Evolutionary conservation across 148 eudicot species (phyloP).

Genomic region (Heliosperma pusillum): DNA sequence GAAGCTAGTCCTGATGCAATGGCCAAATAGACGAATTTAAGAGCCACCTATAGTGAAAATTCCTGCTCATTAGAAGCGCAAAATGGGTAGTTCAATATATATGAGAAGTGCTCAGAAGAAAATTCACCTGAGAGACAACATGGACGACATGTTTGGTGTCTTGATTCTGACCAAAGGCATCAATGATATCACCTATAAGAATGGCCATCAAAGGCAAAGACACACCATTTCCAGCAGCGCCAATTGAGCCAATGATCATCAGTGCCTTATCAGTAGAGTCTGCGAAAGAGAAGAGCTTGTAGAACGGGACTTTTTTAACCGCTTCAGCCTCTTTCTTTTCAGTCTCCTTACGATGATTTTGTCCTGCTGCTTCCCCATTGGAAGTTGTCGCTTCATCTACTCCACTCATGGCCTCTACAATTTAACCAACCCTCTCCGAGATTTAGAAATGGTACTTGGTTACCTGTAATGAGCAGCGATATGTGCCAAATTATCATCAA

Average conservation of each 20-base stretch:
- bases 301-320: slow-evolving; percentile 40
- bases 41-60: slow-evolving; percentile 34
- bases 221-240: slow-evolving; percentile 53
- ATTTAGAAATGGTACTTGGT: neutral
- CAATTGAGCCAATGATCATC: slow-evolving; percentile 56
- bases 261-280: slow-evolving; percentile 48
- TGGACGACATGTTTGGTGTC: slow-evolving; percentile 24
- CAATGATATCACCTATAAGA: slow-evolving; percentile 49
- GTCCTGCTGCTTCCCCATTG: neutral
- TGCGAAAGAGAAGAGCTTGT: slow-evolving; percentile 58
- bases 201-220: slow-evolving; percentile 54
- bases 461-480: neutral
- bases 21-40: slow-evolving; percentile 57
- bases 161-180: slow-evolving; percentile 60
- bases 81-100: neutral
- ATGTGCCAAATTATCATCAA: neutral
- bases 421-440: neutral
- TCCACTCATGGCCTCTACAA: neutral
- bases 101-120: neutral
- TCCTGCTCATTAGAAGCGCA: neutral
- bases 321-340: slow-evolving; percentile 16
- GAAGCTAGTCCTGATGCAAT: slow-evolving; percentile 45
- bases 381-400: slow-evolving; percentile 18
- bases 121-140: slow-evolving; percentile 44
- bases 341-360: neutral